Percentiles rank a stretch among this genome's conserved stretches.
phyloP scores from a whole-genome alignment of 2,329 filamentous ascomycete genomes.

The Exophiala spinifera region DNA sequence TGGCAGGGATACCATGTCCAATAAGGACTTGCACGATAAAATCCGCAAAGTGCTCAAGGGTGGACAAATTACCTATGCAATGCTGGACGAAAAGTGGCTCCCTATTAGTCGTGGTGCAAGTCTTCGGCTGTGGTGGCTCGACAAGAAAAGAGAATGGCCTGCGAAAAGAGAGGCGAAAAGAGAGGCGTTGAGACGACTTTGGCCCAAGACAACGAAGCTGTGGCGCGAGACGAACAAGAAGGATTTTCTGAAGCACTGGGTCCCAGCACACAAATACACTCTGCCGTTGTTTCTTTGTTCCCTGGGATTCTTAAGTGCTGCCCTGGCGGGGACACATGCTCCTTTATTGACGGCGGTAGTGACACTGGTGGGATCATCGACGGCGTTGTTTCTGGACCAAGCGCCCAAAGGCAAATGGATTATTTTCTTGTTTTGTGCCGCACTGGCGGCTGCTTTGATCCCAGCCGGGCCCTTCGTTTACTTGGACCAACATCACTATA shows the following conservation, averaged over 20 bases:
- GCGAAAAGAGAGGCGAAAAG: no score
- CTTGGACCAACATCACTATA: constrained; percentile 7
- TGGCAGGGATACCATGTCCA: constrained; percentile 9
- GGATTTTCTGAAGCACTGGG: background rate
- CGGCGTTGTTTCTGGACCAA: background rate
- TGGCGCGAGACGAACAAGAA: background rate
- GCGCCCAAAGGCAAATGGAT: constrained; percentile 11
- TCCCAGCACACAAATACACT: background rate
- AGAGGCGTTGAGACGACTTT: no score
- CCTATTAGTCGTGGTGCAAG: background rate
- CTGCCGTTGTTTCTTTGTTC: constrained; percentile 4
- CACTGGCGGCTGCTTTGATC: background rate
- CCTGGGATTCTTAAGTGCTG: constrained; percentile 4
- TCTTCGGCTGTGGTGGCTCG: no score
- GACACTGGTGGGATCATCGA: background rate
- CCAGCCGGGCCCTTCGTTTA: constrained; percentile 8
- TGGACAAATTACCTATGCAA: constrained; percentile 11
- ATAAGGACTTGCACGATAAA: constrained; percentile 5
- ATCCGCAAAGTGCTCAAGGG: constrained; percentile 8
- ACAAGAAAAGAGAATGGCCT: no score
- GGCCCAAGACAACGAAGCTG: no score
- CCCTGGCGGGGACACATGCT: constrained; percentile 4
- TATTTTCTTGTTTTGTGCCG: constrained; percentile 2
- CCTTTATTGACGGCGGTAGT: constrained; percentile 3
- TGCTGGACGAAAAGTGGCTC: constrained; percentile 7